A percentile compares a stretch with the other conserved stretches of the same genome.
Conservation (phyloP, 495 filamentous ascomycete species). For the Neurospora sp. region DNA sequence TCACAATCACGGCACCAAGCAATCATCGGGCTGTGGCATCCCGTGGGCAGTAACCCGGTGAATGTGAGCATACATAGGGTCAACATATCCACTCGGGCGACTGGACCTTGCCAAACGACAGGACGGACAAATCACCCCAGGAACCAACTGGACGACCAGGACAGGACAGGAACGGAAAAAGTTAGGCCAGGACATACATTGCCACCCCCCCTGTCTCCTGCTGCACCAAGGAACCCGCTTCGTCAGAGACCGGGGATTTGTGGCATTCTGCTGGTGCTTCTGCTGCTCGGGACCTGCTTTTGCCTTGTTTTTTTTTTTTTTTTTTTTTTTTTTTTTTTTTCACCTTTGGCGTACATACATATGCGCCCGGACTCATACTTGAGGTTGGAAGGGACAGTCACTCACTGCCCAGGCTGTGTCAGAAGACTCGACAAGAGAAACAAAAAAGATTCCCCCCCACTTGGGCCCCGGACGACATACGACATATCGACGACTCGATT, state of each 20-base stretch:
- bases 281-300: constrained; percentile 18
- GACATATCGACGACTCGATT: background rate
- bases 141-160: background rate
- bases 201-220: constrained; percentile 18
- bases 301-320: background rate
- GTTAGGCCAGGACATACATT: constrained; percentile 4
- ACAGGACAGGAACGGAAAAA: background rate
- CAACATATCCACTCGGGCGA: constrained; percentile 8
- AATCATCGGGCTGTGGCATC: background rate
- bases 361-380: background rate
- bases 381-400: background rate
- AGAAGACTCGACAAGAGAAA: background rate
- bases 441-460: background rate
- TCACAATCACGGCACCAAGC: background rate
- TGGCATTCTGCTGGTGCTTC: background rate
- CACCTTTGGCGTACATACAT: constrained; percentile 5
- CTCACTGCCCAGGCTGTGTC: background rate
- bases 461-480: background rate
- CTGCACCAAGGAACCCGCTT: constrained; percentile 13
- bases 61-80: background rate
- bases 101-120: background rate
- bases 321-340: background rate
- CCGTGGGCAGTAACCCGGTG: background rate
- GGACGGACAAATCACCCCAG: background rate
- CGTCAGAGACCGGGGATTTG: background rate